phyloP scores from a whole-genome alignment of 768 basidiomycete genomes.

The Hericium rajendrae region DNA sequence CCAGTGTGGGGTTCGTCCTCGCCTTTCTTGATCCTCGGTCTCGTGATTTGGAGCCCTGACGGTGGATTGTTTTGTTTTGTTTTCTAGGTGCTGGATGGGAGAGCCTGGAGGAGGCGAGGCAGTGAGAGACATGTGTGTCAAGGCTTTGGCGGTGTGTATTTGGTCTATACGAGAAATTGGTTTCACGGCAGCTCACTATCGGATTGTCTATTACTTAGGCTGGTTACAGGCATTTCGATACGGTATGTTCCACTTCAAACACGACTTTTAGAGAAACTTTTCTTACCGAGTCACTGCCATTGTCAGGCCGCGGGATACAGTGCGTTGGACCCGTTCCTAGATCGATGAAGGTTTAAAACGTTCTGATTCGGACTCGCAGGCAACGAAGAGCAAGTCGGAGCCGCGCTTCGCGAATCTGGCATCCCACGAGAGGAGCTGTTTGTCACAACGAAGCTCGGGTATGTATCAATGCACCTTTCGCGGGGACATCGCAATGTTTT shows the following conservation, averaged over 20 bases:
- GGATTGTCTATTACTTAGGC: neutral
- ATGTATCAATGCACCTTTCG: neutral
- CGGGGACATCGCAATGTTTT: neutral
- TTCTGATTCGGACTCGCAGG: conserved; percentile 7
- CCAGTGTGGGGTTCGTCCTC: no score
- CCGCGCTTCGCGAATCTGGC: conserved; percentile 34
- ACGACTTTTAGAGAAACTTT: no score
- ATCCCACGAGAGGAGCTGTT: conserved; percentile 36
- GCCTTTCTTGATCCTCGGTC: no score
- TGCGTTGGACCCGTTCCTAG: neutral
- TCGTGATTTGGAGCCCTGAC: no score
- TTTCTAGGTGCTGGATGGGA: conserved; percentile 11
- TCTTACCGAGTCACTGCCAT: neutral
- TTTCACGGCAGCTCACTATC: neutral
- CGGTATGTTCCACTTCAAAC: no score
- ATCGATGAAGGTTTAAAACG: neutral
- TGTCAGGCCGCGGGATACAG: conserved; percentile 1
- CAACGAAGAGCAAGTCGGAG: conserved; percentile 38
- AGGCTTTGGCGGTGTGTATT: conserved; percentile 5
- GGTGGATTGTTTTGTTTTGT: no score
- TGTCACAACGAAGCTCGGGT: conserved; percentile 42
- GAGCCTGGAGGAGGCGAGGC: conserved; percentile 1
- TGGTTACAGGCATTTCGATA: conserved; percentile 2
- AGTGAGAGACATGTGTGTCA: conserved; percentile 4
- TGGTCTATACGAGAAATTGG: neutral